Base-by-base conservation (phyloP, 495 filamentous ascomycete genomes). In the Daldinia grandis region DNA sequence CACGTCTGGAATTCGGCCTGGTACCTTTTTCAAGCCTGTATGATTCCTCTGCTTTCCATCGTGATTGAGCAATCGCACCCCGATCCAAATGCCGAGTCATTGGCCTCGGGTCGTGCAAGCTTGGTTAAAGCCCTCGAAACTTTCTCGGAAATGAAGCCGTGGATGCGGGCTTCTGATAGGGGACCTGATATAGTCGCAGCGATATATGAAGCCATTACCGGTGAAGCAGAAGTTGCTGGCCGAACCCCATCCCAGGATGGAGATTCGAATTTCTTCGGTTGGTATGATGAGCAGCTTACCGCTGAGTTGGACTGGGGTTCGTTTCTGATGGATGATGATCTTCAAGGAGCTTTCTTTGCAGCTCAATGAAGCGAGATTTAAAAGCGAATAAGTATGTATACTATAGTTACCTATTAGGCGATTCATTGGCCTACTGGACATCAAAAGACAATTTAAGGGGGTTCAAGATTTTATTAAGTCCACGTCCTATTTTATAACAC, bases 1-100 rank as follows among this genome's bases (percentile, higher is more conserved):
- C 71, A 72, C 28, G 74, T 73, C 15, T 76, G 74, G 74, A 73
- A 76, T 42, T 68, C 74, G 1, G 66, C 62, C 17, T 76, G 74
- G 74, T 76, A 74, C 28, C 74, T 76, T 12, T 76, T 76, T 42
- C 74, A 76, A 49, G 74, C 74, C 17, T 76, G 70, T 27, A 76
- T 76, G 74, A 56, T 73, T 17, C 74, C 74, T 10, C 59, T 74
- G 5, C 49, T 76, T 6, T 65, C 51, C 4, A 74, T 76, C 2
- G 63, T 67, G 7, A 60, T 70, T 25, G 68, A 75, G 28, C 57
- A 49, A 30, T 62, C 68, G 27, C 69, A 49, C 28, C 49, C 59
- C 2, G 49, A 68, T 25, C 62, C 64, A 0, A 69, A 62, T 28
- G n/a, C 55, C n/a, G 65, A 69, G 37, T 57, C 56, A 15, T 21